A percentile compares a stretch with the other conserved stretches of the same genome.
phyloP scores from a whole-genome alignment of 768 basidiomycete genomes.

The Ramaria rubella region DNA sequence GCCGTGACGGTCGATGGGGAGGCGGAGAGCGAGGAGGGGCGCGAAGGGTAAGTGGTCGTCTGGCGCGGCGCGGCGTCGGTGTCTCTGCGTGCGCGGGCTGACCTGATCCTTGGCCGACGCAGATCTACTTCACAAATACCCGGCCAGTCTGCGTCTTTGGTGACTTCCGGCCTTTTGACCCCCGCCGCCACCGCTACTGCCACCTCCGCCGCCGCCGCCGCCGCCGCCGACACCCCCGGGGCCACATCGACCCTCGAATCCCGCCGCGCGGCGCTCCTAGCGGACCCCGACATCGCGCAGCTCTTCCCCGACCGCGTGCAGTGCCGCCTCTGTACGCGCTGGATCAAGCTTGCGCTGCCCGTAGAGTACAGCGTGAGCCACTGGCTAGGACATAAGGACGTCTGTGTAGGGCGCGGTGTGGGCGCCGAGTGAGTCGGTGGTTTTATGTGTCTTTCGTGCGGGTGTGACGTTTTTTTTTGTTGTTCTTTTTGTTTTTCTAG shows the following conservation, averaged over 20 bases:
- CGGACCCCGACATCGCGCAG: not conserved
- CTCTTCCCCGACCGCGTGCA: conserved; percentile 4
- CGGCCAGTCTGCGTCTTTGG: too few relatives aligned
- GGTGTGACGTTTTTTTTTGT: not conserved
- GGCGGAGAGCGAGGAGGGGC: too few relatives aligned
- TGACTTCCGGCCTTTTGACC: too few relatives aligned
- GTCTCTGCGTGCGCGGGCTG: too few relatives aligned
- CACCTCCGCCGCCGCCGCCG: too few relatives aligned
- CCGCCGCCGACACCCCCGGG: too few relatives aligned
- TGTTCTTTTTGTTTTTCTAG: not conserved
- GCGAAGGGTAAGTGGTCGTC: too few relatives aligned
- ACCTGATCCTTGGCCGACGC: too few relatives aligned
- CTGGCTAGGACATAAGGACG: conserved; percentile 4
- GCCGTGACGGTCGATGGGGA: not conserved
- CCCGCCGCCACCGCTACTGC: too few relatives aligned
- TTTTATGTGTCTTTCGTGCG: not conserved
- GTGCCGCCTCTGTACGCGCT: not conserved
- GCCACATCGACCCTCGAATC: not conserved
- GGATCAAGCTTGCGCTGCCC: not conserved
- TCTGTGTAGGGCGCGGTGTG: not conserved
- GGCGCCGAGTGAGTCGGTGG: not conserved
- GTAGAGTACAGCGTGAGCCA: not conserved
- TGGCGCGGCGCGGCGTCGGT: too few relatives aligned
- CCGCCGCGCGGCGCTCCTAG: not conserved
- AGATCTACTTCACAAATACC: too few relatives aligned